Evolutionary conservation across 108 stramenopile genomes (phyloP), one percentile per base, ranked within the genome.

Genomic region (Chaetoceros muelleri): DNA sequence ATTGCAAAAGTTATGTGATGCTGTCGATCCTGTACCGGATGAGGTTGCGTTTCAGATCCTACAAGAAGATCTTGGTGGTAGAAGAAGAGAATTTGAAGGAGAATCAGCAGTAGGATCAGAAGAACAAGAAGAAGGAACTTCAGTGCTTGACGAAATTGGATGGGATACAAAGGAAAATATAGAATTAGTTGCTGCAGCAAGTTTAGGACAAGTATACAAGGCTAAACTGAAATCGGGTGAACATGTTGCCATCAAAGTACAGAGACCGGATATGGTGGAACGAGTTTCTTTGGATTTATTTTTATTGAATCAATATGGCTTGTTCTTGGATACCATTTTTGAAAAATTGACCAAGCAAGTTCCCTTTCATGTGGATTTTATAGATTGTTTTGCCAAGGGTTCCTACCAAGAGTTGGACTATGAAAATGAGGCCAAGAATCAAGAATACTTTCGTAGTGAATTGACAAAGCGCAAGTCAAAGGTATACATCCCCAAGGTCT

Each of bases 1-100:
- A 65, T 65, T 98, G 19, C 87, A 87, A 60, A 78, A 73, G 48
- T 57, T 96, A n/a, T 94, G 94, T 62, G 97, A 98, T 74, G 79
- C 94, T 5, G 95, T 96, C 8, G 80, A 80, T 17, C 84, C 93
- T 2, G 80, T 96, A 47, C 72, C 88, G n/a, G 88, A 80, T 46
- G 60, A 67, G 10, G 50, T 90, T 44, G 97, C 94, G 0, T 53
- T 95, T 74, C 57, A 51, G 21, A 61, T 79, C 0, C 67, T 92
- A 26, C 65, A 70, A 40, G 30, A 65, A 21, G 93, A 95, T 47
- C 65, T 94, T 28, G 34, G 23, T 26, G 1, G 44, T 65, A 18
- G 40, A 40, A 1, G 55, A 62, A 17, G 2, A 68, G n/a, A 71
- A 58, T 28, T 48, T 16, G 23, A 57, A 24, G 25, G 52, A 18